Evolutionary conservation across 2,329 filamentous ascomycete genomes (phyloP).

Genomic region (Decorospora gaudefroyi): DNA sequence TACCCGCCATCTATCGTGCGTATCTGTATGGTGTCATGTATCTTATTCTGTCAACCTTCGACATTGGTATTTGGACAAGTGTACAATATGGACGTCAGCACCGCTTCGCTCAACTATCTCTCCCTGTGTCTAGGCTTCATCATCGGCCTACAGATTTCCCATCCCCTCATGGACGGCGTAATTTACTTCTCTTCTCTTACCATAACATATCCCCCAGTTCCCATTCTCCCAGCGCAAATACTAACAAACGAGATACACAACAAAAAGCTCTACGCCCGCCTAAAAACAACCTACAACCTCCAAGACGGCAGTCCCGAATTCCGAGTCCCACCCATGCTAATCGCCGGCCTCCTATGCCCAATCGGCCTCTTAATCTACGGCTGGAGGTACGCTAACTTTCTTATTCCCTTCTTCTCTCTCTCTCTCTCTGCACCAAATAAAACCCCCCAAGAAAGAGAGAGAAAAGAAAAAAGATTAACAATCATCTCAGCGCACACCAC

Average conservation of each 20-base stretch:
- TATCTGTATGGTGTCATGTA: slow-evolving; percentile 66
- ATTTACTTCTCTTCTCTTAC: too few species aligned
- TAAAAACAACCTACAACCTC: slow-evolving; percentile 29
- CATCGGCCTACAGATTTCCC: slow-evolving; percentile 48
- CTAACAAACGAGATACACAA: too few species aligned
- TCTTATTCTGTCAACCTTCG: slow-evolving; percentile 65
- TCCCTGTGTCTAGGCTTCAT: slow-evolving; percentile 65
- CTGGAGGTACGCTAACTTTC: too few species aligned
- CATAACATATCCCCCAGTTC: slow-evolving; percentile 2
- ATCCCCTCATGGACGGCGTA: slow-evolving; percentile 53
- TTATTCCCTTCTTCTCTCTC: neutral
- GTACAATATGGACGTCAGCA: slow-evolving; percentile 61
- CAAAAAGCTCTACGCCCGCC: slow-evolving; percentile 28
- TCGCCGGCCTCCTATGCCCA: slow-evolving; percentile 57
- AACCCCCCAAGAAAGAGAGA: too few species aligned
- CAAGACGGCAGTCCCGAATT: slow-evolving; percentile 49
- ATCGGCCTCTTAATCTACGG: slow-evolving; percentile 57
- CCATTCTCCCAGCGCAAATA: neutral
- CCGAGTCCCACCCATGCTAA: slow-evolving; percentile 59
- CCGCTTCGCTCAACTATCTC: slow-evolving; percentile 66
- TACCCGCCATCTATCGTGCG: slow-evolving; percentile 59
- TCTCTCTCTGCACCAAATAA: neutral
- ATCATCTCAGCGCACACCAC: slow-evolving; percentile 48
- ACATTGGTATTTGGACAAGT: slow-evolving; percentile 59
- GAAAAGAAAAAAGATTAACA: too few species aligned